Conservation (phyloP, 768 basidiomycete genomes). For the Myochromella boudieri region DNA sequence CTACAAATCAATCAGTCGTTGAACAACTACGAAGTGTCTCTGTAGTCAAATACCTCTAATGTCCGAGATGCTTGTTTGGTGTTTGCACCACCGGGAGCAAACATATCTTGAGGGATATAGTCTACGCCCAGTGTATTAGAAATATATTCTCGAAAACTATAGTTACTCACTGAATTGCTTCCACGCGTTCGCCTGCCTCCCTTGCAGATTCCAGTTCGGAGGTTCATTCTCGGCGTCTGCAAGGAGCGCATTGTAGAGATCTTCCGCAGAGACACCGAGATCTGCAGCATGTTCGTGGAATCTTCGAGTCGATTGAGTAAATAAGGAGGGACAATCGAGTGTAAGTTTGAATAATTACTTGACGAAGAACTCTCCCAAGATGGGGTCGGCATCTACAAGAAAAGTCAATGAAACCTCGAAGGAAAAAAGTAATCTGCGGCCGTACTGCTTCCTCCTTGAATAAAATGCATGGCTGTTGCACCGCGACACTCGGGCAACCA, state of each 20-base stretch:
- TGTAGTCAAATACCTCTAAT: conserved; percentile 43
- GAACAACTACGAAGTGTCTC: neutral
- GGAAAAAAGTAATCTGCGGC: conserved; percentile 7
- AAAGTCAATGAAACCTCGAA: neutral
- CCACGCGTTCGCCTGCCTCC: conserved; percentile 58
- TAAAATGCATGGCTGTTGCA: conserved; percentile 49
- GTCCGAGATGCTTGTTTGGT: conserved; percentile 64
- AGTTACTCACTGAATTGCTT: conserved; percentile 43
- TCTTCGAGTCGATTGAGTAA: conserved; percentile 25
- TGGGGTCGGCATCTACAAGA: conserved; percentile 56
- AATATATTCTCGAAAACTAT: too few relatives aligned
- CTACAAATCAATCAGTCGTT: conserved; percentile 27
- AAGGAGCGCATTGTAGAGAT: conserved; percentile 55
- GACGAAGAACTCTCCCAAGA: conserved; percentile 63
- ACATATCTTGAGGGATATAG: conserved; percentile 40
- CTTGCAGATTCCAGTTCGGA: conserved; percentile 62
- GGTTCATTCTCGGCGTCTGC: conserved; percentile 60
- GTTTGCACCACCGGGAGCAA: conserved; percentile 50
- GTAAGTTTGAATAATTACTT: conserved; percentile 37
- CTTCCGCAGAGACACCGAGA: conserved; percentile 46
- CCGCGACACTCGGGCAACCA: conserved; percentile 70
- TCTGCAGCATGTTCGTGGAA: conserved; percentile 48
- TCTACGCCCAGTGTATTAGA: conserved; percentile 23
- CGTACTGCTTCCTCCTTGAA: conserved; percentile 65
- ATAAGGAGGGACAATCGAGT: neutral